A percentile compares a stretch with the other conserved stretches of the same genome.
These are phyloP conservation scores for Penicillium psychrosexuale DNA, from an alignment of 2,329 filamentous ascomycete species.

Conservation along the genomic window DNA sequence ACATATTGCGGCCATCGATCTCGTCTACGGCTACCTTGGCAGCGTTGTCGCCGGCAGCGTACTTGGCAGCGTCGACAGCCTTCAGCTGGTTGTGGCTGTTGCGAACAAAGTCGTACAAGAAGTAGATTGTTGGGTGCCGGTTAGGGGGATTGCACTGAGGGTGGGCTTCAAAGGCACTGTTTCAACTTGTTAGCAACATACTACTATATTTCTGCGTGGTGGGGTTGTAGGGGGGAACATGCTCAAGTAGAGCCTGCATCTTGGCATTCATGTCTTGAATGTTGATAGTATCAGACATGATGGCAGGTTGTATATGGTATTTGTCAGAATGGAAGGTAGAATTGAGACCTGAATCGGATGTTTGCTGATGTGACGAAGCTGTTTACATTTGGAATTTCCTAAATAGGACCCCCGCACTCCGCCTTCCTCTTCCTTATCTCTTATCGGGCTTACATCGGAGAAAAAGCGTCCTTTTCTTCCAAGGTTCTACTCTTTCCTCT, in stretches of 20 bases:
- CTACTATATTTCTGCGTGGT: background rate
- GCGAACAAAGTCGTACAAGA: constrained; percentile 65
- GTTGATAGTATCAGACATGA: constrained; percentile 18
- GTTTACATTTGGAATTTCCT: background rate
- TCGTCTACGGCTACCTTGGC: constrained; percentile 20
- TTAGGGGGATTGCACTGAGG: constrained; percentile 32
- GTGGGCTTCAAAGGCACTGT: constrained; percentile 31
- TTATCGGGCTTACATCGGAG: background rate
- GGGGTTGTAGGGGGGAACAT: constrained; percentile 7
- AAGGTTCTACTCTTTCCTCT: background rate
- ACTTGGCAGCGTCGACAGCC: constrained; percentile 24
- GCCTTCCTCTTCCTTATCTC: background rate
- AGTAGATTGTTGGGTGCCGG: constrained; percentile 38
- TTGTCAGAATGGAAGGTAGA: background rate
- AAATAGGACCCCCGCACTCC: constrained; percentile 1
- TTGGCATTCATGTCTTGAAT: constrained; percentile 18
- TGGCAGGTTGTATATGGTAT: background rate
- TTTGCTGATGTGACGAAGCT: constrained; percentile 19
- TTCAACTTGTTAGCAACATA: background rate
- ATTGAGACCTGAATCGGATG: background rate
- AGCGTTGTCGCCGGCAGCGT: constrained; percentile 21
- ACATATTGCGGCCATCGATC: constrained; percentile 29
- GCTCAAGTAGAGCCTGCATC: constrained; percentile 29
- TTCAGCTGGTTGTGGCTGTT: constrained; percentile 57
- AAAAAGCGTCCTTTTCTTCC: background rate